phyloP scores from a whole-genome alignment of 176 grass and related monocot genomes.

The Dendrocalamus sinicus region DNA sequence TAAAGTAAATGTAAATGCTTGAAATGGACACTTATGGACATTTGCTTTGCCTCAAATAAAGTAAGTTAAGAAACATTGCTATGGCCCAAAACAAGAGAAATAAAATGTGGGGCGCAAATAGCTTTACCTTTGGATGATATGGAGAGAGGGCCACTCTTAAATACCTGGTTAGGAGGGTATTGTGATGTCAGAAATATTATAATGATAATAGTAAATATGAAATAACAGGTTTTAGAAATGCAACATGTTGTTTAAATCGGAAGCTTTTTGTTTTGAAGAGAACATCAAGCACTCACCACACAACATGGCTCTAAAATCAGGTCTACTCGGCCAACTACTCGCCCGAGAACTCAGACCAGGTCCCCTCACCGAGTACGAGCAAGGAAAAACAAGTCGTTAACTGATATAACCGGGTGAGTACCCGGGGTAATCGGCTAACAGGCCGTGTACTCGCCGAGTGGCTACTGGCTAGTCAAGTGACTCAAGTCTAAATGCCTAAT shows the following conservation, averaged over 20 bases:
- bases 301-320: no score
- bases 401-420: no score
- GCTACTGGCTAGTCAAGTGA: no score
- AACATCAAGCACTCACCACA: neutral
- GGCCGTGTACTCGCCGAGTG: no score
- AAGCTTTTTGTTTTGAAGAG: neutral
- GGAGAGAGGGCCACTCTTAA: constrained; percentile 96
- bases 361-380: no score
- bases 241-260: neutral
- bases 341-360: no score
- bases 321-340: no score
- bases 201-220: neutral
- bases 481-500: no score
- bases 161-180: constrained; percentile 64
- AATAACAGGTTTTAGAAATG: neutral
- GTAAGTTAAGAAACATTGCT: neutral
- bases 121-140: constrained; percentile 98
- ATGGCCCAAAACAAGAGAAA: neutral
- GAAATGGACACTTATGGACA: neutral
- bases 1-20: constrained; percentile 16
- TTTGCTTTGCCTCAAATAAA: constrained; percentile 20
- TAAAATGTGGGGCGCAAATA: neutral
- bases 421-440: no score
- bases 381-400: no score
- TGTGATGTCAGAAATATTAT: constrained; percentile 32